These are phyloP conservation scores for Perilla frutescens DNA, from an alignment of 257 asterid species.

Conservation along the genomic window DNA sequence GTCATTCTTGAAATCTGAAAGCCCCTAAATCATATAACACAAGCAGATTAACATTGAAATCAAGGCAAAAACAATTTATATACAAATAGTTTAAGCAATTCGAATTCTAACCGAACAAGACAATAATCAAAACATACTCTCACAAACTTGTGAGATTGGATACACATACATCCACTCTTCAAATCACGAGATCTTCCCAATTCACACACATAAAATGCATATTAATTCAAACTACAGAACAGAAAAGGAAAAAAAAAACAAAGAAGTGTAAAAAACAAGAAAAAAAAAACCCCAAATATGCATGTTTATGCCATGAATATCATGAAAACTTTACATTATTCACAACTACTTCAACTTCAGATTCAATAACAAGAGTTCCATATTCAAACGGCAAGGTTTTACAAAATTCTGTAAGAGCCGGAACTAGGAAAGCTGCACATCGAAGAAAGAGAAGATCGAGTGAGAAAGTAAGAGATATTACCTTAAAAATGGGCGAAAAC, in stretches of 20 bases:
- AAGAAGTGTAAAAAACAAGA: neutral
- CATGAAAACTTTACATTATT: neutral
- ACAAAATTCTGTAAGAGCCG: neutral
- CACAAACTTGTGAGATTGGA: too few relatives aligned
- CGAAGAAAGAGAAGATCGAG: slow-evolving; percentile 18
- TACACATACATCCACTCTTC: neutral
- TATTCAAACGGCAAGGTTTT: neutral
- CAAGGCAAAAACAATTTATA: neutral
- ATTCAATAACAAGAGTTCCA: slow-evolving; percentile 18
- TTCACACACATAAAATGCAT: neutral
- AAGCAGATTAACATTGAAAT: slow-evolving; percentile 22
- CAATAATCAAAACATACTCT: neutral
- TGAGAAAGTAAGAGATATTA: slow-evolving; percentile 9
- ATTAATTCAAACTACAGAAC: slow-evolving; percentile 18
- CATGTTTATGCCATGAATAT: neutral
- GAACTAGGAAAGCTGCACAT: slow-evolving; percentile 15
- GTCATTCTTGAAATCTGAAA: slow-evolving; percentile 43
- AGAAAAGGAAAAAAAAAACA: neutral
- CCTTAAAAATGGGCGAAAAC: neutral
- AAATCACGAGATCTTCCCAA: slow-evolving; percentile 9
- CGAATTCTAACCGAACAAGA: neutral
- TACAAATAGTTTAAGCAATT: neutral
- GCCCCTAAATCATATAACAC: slow-evolving; percentile 22
- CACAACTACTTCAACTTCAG: slow-evolving; percentile 8
- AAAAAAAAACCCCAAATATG: neutral